Evolutionary conservation across 2,329 filamentous ascomycete species (phyloP), one percentile per base, ranked within the genome.

Genomic region (Fusarium sp.): DNA sequence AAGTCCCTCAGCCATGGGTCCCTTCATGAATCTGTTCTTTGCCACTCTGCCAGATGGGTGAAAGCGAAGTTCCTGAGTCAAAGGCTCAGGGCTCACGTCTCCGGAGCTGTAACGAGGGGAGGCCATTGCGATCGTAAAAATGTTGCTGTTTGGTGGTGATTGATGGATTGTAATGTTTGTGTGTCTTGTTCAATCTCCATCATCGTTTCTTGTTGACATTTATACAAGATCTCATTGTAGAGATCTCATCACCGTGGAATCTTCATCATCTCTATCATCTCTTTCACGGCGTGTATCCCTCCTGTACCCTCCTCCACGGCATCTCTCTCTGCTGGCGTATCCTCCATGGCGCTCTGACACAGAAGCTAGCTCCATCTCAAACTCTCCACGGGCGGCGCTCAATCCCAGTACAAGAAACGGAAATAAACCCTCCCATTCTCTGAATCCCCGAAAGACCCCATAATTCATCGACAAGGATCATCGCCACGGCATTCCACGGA

Each of bases 21-120:
- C 89, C 80, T 93, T 93, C 73, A 93, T 80, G 77, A 93, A 90
- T 27, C 90, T 85, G 79, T 93, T 93, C 60, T 87, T 88, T 4
- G 90, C 90, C 85, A 86, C 73, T 83, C 76, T 29, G 77, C 86
- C 42, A 86, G 81, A 67, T 27, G 78, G 87, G 11, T 82, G 75
- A 69, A 88, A 88, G 16, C 80, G 78, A 64, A 89, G 81, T 10
- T 87, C 84, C 69, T 85, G 76, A 6, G 80, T 85, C 31, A 89
- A 78, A 40, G 76, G 75, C 66, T 59, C 64, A 8, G 74, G 64
- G 27, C 65, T 73, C 1, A 72, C 68, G 14, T 70, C 29, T 14
- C 70, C 66, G 57, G 75, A 75, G 27, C 29, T 24, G 61, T 79
- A 78, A 20, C 76, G 74, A 29, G 50, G 24, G 20, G 72, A 16